Conservation (phyloP, 352 stramenopile genomes). For the Phytophthora pseudosyringae region DNA sequence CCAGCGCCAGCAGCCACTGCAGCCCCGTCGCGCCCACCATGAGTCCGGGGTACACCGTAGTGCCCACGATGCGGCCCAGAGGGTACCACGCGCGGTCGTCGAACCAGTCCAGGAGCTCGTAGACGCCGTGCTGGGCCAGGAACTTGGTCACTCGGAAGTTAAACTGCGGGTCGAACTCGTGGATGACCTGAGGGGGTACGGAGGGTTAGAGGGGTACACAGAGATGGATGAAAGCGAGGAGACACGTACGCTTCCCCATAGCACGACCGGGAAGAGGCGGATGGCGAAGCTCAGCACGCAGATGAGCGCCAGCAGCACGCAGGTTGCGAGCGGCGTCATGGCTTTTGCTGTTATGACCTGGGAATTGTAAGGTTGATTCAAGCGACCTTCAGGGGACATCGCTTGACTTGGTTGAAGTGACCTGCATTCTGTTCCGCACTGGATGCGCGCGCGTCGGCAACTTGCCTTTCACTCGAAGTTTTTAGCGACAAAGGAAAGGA, state of each 20-base stretch:
- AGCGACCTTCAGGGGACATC: slow-evolving; percentile 52
- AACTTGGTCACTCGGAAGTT: slow-evolving; percentile 99
- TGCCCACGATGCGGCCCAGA: slow-evolving; percentile 91
- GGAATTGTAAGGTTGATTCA: slow-evolving; percentile 20
- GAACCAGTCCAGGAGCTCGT: slow-evolving; percentile 98
- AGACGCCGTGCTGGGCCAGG: slow-evolving; percentile 88
- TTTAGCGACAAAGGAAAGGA: slow-evolving; percentile 17
- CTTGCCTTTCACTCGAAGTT: slow-evolving; percentile 28
- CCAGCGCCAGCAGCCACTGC: slow-evolving; percentile 55
- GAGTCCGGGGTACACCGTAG: slow-evolving; percentile 94
- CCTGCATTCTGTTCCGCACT: slow-evolving; percentile 30
- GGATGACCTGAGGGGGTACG: slow-evolving; percentile 72
- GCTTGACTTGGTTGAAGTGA: slow-evolving; percentile 47
- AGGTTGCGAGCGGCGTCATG: slow-evolving; percentile 41
- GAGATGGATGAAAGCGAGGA: not conserved
- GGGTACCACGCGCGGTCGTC: slow-evolving; percentile 97
- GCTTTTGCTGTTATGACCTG: slow-evolving; percentile 1
- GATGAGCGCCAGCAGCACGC: slow-evolving; percentile 77
- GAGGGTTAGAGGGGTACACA: not conserved
- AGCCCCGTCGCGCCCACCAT: slow-evolving; percentile 87
- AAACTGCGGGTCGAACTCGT: slow-evolving; percentile 97
- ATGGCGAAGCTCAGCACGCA: slow-evolving; percentile 91
- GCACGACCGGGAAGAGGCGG: slow-evolving; percentile 91
- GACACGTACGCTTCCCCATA: slow-evolving; percentile 85
- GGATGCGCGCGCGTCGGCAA: not conserved